A percentile compares a stretch with the other conserved stretches of the same genome.
Evolutionary conservation across 2,329 filamentous ascomycete genomes (phyloP).

Genomic region (Camillea tinctor): DNA sequence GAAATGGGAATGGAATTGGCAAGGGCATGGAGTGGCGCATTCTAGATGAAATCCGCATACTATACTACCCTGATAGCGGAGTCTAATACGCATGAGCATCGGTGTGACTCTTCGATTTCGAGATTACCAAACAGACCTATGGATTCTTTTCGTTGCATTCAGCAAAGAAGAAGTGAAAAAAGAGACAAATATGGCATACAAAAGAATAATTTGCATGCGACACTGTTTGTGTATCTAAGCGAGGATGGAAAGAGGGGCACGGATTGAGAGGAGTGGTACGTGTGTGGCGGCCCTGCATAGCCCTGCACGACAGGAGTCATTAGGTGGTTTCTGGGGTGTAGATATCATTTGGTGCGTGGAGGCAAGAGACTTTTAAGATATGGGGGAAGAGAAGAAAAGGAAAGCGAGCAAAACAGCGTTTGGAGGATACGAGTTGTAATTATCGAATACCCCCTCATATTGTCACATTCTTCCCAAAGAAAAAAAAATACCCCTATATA

Average conservation of each 20-base stretch:
- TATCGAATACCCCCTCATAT: neutral
- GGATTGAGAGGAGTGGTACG: neutral
- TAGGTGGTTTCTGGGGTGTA: neutral
- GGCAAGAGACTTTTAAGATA: neutral
- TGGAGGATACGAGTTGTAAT: neutral
- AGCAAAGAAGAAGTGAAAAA: neutral
- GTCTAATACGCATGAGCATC: neutral
- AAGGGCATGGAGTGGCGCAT: conserved; percentile 18
- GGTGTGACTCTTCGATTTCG: neutral
- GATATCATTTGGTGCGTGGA: neutral
- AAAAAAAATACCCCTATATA: too few species aligned
- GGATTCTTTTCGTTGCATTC: neutral
- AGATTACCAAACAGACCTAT: neutral
- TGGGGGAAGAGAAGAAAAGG: neutral
- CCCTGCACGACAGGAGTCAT: neutral
- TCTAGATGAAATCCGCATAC: conserved; percentile 7
- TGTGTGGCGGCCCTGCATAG: too few species aligned
- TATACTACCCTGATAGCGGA: neutral
- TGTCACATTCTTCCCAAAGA: neutral
- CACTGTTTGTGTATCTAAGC: neutral
- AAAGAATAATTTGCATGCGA: neutral
- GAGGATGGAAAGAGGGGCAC: neutral
- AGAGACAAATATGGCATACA: neutral
- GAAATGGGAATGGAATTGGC: conserved; percentile 21
- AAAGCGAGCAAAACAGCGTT: neutral